Base-by-base conservation (phyloP, 768 basidiomycete genomes). In the Bullera alba region DNA sequence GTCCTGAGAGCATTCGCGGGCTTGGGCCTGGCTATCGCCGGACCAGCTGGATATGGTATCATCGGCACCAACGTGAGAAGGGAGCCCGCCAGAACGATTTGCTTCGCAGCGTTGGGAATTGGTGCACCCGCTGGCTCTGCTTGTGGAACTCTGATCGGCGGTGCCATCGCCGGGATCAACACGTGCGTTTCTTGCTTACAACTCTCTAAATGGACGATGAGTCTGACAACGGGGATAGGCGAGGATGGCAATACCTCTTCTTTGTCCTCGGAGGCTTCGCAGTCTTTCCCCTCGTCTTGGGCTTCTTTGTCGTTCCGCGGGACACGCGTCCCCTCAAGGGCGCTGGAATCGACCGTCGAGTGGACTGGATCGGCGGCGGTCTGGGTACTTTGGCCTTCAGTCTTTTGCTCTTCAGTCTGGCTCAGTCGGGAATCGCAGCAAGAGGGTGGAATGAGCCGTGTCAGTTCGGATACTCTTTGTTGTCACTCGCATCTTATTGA, bases 71-170 rank as follows among this genome's bases (percentile, higher is more conserved):
- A 52, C 15, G 51, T 54, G n/a, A 26, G 34, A n/a, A 38, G 51
- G 14, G 57, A 61, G 44, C 55, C 63, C 10, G 77, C 80, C 0
- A 80, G 89, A 7, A 81, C 84, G 0, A 69, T 81, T 1, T 89
- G 88, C 0, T 91, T 92, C 54, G 79, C 90, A 0, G 83, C 84
- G 0, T 90, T 89, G 52, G 78, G 83, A 0, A 82, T 86, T 0
- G 89, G 90, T 17, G 85, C 82, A 1, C 88, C 89, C 3, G 88
- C 89, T 0, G 82, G 78, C 0, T 83, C 80, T 0, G 73, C 80
- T 0, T 73, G 86, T 6, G 87, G 87, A 0, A 76, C 75, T 28
- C 72, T 81, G 0, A 49, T 87, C 1, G 87, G 87, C 15, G 86
- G 84, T 12, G 73, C 82, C 2, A 69, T 87, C n/a, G 83, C 49